A percentile compares a stretch with the other conserved stretches of the same genome.
These are phyloP conservation scores for Biancaea sappan DNA, from an alignment of 306 rosid species.

Conservation along the genomic window DNA sequence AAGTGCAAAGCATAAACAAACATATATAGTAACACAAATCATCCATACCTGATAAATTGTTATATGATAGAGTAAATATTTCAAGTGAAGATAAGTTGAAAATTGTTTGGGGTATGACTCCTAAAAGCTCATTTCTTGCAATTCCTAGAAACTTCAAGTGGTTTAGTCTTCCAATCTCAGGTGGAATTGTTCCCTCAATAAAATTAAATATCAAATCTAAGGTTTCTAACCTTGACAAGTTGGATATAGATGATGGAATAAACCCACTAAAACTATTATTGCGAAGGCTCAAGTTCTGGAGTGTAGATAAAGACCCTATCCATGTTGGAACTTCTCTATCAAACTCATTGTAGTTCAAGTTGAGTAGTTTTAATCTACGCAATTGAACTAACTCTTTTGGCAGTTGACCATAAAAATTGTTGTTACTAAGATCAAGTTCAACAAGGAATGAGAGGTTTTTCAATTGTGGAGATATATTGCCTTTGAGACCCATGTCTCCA, in stretches of 20 bases:
- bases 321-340: constrained; percentile 12
- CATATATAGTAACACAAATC: too few relatives aligned
- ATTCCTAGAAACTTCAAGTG: neutral
- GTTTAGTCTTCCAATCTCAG: constrained; percentile 9
- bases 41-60: constrained; percentile 29
- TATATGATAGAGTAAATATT: neutral
- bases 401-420: constrained; percentile 13
- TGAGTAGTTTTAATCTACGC: neutral
- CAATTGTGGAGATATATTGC: constrained; percentile 16
- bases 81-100: constrained; percentile 28
- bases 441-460: constrained; percentile 33
- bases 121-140: neutral
- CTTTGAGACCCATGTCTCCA: constrained; percentile 28
- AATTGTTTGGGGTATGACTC: constrained; percentile 17
- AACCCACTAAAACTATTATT: constrained; percentile 13
- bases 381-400: constrained; percentile 4
- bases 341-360: constrained; percentile 23
- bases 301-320: constrained; percentile 24
- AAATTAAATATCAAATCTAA: neutral
- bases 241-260: constrained; percentile 14
- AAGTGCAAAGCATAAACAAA: too few relatives aligned
- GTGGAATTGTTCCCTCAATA: constrained; percentile 22
- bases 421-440: constrained; percentile 2
- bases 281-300: neutral
- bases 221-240: constrained; percentile 18